phyloP scores from a whole-genome alignment of 177 flowering plant genomes.

The Vitis hybrid region DNA sequence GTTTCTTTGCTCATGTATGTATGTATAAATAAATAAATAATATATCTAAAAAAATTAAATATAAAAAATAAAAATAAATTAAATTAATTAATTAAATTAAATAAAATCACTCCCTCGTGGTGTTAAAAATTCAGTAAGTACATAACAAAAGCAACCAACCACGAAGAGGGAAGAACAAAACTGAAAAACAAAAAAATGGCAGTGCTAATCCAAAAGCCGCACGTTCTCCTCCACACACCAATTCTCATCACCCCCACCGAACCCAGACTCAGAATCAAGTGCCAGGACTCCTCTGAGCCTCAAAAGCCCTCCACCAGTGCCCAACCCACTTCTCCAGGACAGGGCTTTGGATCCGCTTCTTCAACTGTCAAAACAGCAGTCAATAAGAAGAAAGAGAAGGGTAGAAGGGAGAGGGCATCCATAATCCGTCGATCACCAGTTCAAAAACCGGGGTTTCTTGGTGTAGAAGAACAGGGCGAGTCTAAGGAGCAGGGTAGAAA shows the following conservation, averaged over 20 bases:
- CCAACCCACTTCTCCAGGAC: slow-evolving; percentile 28
- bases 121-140: not conserved
- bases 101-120: no score
- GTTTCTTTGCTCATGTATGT: no score
- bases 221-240: slow-evolving; percentile 8
- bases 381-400: slow-evolving; percentile 36
- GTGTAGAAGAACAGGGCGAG: slow-evolving; percentile 25
- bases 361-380: slow-evolving; percentile 12
- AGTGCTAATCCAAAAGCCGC: slow-evolving; percentile 33
- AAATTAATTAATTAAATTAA: accelerated
- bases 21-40: no score
- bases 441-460: slow-evolving; percentile 43
- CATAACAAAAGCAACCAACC: not conserved
- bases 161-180: slow-evolving; percentile 18
- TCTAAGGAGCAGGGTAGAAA: slow-evolving; percentile 35
- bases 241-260: slow-evolving; percentile 9
- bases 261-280: slow-evolving; percentile 28
- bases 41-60: no score
- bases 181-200: slow-evolving; percentile 45
- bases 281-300: slow-evolving; percentile 21
- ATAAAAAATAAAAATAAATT: no score
- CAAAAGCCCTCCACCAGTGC: slow-evolving; percentile 13
- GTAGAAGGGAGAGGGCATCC: slow-evolving; percentile 43
- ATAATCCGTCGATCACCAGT: slow-evolving; percentile 60
- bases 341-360: slow-evolving; percentile 51